Conservation (phyloP, 106 monocot species). For the Xerophyta viscosa region DNA sequence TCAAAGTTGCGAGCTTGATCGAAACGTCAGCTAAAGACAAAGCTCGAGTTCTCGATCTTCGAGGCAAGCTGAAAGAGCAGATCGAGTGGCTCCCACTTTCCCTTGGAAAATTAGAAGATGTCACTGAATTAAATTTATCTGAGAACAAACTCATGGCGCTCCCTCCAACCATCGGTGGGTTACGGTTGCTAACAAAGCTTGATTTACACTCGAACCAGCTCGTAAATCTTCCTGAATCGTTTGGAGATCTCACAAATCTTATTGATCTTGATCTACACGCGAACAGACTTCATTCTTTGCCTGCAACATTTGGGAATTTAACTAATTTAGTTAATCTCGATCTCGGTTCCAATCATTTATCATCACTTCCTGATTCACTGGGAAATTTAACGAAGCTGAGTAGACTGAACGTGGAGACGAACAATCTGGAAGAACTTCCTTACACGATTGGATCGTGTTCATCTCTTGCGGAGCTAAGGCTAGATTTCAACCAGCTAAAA, state of each 20-base stretch:
- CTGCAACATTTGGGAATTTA: conserved; percentile 68
- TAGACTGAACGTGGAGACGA: conserved; percentile 67
- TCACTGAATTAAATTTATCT: conserved; percentile 73
- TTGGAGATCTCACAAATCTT: conserved; percentile 61
- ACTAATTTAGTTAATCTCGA: conserved; percentile 47
- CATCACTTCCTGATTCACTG: conserved; percentile 52
- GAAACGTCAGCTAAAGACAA: conserved; percentile 68
- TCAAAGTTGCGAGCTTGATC: conserved; percentile 87
- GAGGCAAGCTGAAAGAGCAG: conserved; percentile 72
- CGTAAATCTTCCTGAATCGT: conserved; percentile 53
- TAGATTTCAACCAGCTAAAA: conserved; percentile 87
- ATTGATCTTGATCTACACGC: conserved; percentile 68
- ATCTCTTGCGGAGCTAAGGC: conserved; percentile 59
- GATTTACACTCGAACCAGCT: conserved; percentile 87
- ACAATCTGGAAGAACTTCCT: conserved; percentile 93
- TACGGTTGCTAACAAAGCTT: conserved; percentile 54
- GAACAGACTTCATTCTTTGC: conserved; percentile 53
- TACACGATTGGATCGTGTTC: conserved; percentile 80
- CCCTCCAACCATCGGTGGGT: conserved; percentile 53
- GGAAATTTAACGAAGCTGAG: conserved; percentile 64
- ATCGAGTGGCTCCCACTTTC: conserved; percentile 95
- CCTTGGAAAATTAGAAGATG: conserved; percentile 61
- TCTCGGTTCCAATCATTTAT: conserved; percentile 64
- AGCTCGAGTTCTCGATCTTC: conserved; percentile 51
- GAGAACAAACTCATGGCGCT: conserved; percentile 80